A percentile compares a stretch with the other conserved stretches of the same genome.
These are phyloP conservation scores for Vaccinium macrocarpon DNA, from an alignment of 148 eudicot genomes.

Conservation along the genomic window DNA sequence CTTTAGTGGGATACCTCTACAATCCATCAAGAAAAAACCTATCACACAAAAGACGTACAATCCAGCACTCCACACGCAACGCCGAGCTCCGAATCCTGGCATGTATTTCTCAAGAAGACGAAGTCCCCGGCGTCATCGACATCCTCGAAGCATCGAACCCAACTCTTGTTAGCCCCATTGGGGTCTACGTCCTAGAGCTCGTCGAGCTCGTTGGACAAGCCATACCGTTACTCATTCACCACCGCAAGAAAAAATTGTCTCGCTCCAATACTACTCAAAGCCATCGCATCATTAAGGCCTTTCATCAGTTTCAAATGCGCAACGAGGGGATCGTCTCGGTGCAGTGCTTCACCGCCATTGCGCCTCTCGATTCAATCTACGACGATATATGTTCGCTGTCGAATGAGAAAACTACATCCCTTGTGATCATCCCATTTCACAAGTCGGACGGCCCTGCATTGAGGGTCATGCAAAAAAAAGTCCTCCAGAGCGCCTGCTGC, in stretches of 20 bases:
- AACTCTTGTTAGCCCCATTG: slow-evolving; percentile 12
- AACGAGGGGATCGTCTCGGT: background rate
- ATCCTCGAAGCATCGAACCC: slow-evolving; percentile 27
- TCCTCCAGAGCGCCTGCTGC: slow-evolving; percentile 8
- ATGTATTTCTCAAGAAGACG: slow-evolving; percentile 28
- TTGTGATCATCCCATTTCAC: slow-evolving; percentile 28
- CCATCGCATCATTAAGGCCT: slow-evolving; percentile 19
- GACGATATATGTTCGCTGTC: slow-evolving; percentile 22
- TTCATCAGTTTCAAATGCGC: background rate
- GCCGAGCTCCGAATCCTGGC: slow-evolving; percentile 23
- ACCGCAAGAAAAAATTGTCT: background rate
- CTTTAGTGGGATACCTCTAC: background rate
- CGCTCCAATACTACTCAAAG: slow-evolving; percentile 22
- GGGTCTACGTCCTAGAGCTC: slow-evolving; percentile 23
- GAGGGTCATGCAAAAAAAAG: background rate
- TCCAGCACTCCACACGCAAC: background rate
- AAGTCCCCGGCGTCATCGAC: slow-evolving; percentile 21
- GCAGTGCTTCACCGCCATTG: slow-evolving; percentile 29
- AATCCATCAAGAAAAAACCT: background rate
- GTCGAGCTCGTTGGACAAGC: slow-evolving; percentile 31
- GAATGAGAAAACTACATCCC: slow-evolving; percentile 22
- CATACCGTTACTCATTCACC: slow-evolving; percentile 20
- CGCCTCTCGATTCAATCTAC: slow-evolving; percentile 23
- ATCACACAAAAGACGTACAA: background rate
- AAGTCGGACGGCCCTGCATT: background rate